Evolutionary conservation across 306 rosid species (phyloP).

Genomic region (Acacia crassicarpa): DNA sequence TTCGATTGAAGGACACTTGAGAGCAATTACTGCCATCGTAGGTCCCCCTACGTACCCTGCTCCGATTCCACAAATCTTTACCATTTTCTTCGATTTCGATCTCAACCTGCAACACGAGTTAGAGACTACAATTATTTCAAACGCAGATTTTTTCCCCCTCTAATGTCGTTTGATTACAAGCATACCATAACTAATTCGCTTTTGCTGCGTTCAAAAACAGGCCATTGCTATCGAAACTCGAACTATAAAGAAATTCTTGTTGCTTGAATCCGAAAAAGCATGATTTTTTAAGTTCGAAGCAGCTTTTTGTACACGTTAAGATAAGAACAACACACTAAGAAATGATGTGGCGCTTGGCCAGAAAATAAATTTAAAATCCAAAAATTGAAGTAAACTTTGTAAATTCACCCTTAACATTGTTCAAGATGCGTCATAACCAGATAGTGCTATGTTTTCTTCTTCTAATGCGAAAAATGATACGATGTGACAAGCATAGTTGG

Average conservation of each 20-base stretch:
- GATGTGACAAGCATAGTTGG: neutral
- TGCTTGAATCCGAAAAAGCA: neutral
- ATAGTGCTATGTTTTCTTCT: neutral
- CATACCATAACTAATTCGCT: neutral
- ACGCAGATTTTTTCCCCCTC: neutral
- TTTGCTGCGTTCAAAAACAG: neutral
- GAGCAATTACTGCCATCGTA: slow-evolving; percentile 84
- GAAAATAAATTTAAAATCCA: neutral
- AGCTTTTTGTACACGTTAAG: neutral
- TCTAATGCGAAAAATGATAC: neutral
- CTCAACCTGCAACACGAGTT: slow-evolving; percentile 26
- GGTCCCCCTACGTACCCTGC: slow-evolving; percentile 93
- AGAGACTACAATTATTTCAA: neutral
- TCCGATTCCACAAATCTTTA: slow-evolving; percentile 86
- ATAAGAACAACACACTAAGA: neutral
- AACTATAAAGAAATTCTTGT: neutral
- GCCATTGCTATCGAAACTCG: neutral
- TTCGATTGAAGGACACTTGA: slow-evolving; percentile 69
- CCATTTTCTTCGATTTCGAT: slow-evolving; percentile 46
- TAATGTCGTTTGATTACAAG: neutral
- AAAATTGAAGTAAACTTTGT: neutral
- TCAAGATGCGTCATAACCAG: neutral
- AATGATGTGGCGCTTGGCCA: neutral
- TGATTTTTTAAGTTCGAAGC: neutral
- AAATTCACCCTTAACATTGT: neutral